Evolutionary conservation across 805 yeast genomes (phyloP).

Genomic region (Monosporozyma aerobia): DNA sequence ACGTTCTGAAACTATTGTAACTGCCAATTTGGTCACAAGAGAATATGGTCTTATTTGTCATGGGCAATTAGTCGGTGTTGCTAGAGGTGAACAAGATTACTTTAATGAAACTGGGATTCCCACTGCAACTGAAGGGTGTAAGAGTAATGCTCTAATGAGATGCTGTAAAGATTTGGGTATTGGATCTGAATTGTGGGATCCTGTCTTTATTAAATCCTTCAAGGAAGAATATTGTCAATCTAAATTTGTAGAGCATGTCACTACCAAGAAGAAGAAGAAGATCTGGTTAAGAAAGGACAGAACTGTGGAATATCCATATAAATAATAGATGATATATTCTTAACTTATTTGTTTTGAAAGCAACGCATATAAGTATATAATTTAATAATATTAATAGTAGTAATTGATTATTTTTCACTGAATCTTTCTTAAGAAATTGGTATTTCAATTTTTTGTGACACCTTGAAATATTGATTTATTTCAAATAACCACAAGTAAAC

Average conservation of each 20-base stretch:
- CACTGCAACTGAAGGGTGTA: slow-evolving; percentile 96
- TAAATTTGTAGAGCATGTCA: slow-evolving; percentile 74
- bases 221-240: slow-evolving; percentile 65
- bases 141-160: slow-evolving; percentile 92
- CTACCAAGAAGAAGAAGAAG: slow-evolving; percentile 77
- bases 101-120: slow-evolving; percentile 80
- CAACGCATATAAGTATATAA: not conserved
- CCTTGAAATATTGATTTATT: not conserved
- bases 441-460: not conserved
- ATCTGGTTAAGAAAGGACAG: slow-evolving; percentile 87
- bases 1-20: slow-evolving; percentile 71
- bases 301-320: slow-evolving; percentile 79
- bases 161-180: slow-evolving; percentile 96
- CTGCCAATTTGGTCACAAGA: slow-evolving; percentile 67
- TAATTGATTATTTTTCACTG: not conserved
- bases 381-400: not conserved
- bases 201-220: slow-evolving; percentile 67
- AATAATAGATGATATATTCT: slow-evolving; percentile 19
- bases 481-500: not conserved
- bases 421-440: not conserved
- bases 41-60: slow-evolving; percentile 84
- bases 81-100: slow-evolving; percentile 93
- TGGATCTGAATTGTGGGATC: slow-evolving; percentile 97
- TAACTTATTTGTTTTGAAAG: not conserved
- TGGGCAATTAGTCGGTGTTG: slow-evolving; percentile 82